Conservation (phyloP, 306 rosid species). For the Rubus parviflorus region DNA sequence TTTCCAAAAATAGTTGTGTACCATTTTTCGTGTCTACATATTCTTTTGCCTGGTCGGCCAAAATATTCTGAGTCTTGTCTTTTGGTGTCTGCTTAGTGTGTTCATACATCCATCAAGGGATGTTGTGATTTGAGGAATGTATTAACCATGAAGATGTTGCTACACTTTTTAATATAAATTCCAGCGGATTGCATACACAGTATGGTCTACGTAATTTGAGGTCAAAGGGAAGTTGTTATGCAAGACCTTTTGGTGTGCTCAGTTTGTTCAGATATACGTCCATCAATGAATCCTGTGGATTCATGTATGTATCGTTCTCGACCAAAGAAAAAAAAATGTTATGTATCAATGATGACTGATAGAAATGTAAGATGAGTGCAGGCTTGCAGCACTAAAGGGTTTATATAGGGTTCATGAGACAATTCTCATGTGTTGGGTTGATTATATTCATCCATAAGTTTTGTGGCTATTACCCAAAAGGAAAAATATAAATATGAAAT, state of each 20-base stretch:
- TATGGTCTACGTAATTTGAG: neutral
- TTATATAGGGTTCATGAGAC: no score
- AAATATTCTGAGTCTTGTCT: slow-evolving; percentile 22
- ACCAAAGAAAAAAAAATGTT: no score
- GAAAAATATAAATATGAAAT: neutral
- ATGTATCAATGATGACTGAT: no score
- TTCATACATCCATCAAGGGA: slow-evolving; percentile 30
- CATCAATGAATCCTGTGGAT: neutral
- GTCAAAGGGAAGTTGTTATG: neutral
- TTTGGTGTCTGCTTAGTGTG: slow-evolving; percentile 40
- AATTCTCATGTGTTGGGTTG: neutral
- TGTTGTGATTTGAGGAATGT: slow-evolving; percentile 24
- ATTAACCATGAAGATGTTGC: slow-evolving; percentile 14
- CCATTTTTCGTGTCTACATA: slow-evolving; percentile 17
- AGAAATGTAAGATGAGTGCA: no score
- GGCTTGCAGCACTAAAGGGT: no score
- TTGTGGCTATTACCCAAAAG: neutral
- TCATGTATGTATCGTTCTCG: neutral
- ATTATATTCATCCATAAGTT: neutral
- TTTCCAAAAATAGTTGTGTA: slow-evolving; percentile 63
- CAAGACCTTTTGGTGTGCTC: no score
- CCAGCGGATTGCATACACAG: neutral
- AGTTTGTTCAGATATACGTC: neutral
- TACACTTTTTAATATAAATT: neutral
- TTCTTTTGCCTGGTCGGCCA: slow-evolving; percentile 41